Evolutionary conservation across 768 basidiomycete species (phyloP).

Genomic region (Trametes cubensis): DNA sequence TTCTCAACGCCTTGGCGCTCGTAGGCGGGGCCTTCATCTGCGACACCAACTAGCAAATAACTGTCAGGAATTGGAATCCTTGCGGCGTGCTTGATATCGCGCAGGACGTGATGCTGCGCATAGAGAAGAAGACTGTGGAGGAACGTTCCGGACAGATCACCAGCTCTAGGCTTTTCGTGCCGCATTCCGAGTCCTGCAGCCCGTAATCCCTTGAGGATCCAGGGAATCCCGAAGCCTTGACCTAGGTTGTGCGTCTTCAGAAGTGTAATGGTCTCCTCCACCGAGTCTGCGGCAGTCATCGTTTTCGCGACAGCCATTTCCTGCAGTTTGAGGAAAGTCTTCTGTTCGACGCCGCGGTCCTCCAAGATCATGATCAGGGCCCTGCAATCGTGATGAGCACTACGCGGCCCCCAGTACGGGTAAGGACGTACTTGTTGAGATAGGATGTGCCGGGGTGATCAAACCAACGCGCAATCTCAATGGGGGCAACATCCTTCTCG

Average conservation of each 20-base stretch:
- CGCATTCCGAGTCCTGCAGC: constrained; percentile 31
- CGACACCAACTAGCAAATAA: constrained; percentile 75
- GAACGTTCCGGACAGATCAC: constrained; percentile 27
- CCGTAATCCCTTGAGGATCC: constrained; percentile 53
- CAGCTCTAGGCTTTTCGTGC: constrained; percentile 11
- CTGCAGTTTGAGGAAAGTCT: constrained; percentile 66
- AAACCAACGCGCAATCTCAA: constrained; percentile 75
- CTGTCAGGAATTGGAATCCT: constrained; percentile 71
- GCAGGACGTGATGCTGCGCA: constrained; percentile 63
- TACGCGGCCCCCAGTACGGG: neutral
- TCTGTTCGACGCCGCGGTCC: constrained; percentile 62
- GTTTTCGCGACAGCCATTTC: constrained; percentile 56
- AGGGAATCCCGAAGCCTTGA: constrained; percentile 49
- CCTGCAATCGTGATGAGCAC: constrained; percentile 28
- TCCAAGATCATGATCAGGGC: constrained; percentile 80
- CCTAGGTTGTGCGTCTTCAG: constrained; percentile 54
- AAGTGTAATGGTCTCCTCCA: constrained; percentile 49
- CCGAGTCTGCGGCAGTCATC: constrained; percentile 60
- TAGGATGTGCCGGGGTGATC: constrained; percentile 61
- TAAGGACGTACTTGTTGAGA: constrained; percentile 63
- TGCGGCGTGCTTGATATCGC: constrained; percentile 76
- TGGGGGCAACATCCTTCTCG: constrained; percentile 50
- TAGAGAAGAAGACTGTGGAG: constrained; percentile 38
- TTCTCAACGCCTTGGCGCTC: constrained; percentile 48
- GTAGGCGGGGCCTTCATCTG: constrained; percentile 80